These are phyloP conservation scores for Backusella psychrophila DNA, from an alignment of 192 early-diverging fungal species.

Conservation along the genomic window DNA sequence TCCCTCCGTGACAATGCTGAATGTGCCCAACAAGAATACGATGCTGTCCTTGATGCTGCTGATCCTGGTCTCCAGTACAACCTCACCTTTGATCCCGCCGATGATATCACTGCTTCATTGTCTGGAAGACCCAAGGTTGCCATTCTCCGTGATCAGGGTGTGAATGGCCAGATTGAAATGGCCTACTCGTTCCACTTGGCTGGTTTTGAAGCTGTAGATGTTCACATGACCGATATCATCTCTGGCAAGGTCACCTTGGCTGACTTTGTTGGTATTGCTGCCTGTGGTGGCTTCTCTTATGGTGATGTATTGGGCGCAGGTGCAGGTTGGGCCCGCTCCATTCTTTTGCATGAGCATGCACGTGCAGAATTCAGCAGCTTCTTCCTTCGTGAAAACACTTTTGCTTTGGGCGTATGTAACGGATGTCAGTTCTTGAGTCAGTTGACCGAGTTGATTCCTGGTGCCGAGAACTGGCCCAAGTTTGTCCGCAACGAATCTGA, in stretches of 20 bases:
- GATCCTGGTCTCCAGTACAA: conserved; percentile 80
- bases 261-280: conserved; percentile 85
- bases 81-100: conserved; percentile 79
- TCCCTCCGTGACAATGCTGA: conserved; percentile 84
- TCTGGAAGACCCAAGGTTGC: conserved; percentile 76
- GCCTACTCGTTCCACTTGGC: conserved; percentile 91
- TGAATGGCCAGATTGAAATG: conserved; percentile 95
- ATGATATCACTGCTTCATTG: conserved; percentile 37
- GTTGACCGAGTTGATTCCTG: conserved; percentile 84
- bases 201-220: conserved; percentile 94
- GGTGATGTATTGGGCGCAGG: conserved; percentile 99
- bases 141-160: conserved; percentile 96
- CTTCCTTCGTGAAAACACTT: conserved; percentile 87
- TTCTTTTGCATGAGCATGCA: conserved; percentile 70
- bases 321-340: conserved; percentile 94
- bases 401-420: conserved; percentile 97
- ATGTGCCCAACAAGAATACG: conserved; percentile 84
- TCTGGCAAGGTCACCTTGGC: conserved; percentile 56
- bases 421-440: conserved; percentile 97
- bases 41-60: conserved; percentile 58
- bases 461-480: conserved; percentile 84
- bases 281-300: conserved; percentile 98
- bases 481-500: conserved; percentile 92
- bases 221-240: conserved; percentile 98
- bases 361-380: conserved; percentile 76